phyloP scores from a whole-genome alignment of 495 filamentous ascomycete species.

The Neohortaea acidophila region DNA sequence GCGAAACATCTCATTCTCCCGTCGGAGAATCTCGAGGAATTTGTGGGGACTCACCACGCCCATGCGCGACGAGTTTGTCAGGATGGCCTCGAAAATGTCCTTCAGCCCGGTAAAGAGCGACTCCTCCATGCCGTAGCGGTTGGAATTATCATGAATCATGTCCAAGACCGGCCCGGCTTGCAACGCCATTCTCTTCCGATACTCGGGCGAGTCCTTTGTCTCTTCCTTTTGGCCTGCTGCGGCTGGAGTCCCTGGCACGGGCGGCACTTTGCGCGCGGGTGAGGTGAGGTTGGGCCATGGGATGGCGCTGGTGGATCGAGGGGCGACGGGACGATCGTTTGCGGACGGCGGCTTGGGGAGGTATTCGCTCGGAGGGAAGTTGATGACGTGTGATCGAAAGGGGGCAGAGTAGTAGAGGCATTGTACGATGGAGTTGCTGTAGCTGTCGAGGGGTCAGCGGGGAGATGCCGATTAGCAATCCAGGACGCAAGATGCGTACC shows the following conservation, averaged over 20 bases:
- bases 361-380: constrained; percentile 53
- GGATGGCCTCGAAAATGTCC: constrained; percentile 88
- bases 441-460: constrained; percentile 40
- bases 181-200: constrained; percentile 90
- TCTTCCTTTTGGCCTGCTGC: constrained; percentile 47
- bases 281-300: constrained; percentile 14
- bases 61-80: constrained; percentile 63
- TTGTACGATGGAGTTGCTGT: constrained; percentile 96
- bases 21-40: constrained; percentile 82
- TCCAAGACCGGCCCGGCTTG: constrained; percentile 72
- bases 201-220: constrained; percentile 72
- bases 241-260: constrained; percentile 15
- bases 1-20: constrained; percentile 95
- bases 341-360: constrained; percentile 3
- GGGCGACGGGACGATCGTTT: neutral
- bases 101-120: constrained; percentile 87
- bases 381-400: constrained; percentile 89
- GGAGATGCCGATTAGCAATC: neutral
- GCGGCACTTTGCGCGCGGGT: constrained; percentile 11
- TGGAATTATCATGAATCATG: constrained; percentile 61
- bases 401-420: constrained; percentile 90
- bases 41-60: constrained; percentile 87
- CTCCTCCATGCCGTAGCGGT: constrained; percentile 81
- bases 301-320: constrained; percentile 9
- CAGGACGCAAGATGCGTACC: constrained; percentile 38